These are phyloP conservation scores for Epichloe typhina DNA, from an alignment of 2,329 filamentous ascomycete genomes.

Conservation along the genomic window DNA sequence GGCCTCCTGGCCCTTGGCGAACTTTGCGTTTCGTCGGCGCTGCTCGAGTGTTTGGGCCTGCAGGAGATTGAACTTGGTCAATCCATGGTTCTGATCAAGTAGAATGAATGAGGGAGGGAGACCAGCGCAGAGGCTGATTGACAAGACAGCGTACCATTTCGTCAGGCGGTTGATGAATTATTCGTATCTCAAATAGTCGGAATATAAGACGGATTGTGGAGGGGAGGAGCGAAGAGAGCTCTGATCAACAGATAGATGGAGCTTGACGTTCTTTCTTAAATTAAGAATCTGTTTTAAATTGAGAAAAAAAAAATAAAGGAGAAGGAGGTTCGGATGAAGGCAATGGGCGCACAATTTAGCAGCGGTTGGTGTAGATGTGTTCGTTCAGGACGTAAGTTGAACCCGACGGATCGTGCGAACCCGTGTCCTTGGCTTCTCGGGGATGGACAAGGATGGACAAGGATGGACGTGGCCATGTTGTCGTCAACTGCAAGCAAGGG, in stretches of 20 bases:
- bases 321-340: not conserved
- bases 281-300: not conserved
- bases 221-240: not conserved
- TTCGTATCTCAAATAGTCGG: not conserved
- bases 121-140: too few species aligned
- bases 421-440: slow-evolving; percentile 1
- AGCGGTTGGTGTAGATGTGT: not conserved
- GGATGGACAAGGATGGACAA: not conserved
- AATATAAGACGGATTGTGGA: not conserved
- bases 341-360: not conserved
- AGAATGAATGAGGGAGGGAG: not conserved
- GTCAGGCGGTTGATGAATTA: not conserved
- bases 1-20: slow-evolving; percentile 57
- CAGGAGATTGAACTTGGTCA: not conserved
- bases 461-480: slow-evolving; percentile 15
- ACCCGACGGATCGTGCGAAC: not conserved
- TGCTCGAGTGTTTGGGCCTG: slow-evolving; percentile 78
- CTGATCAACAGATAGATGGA: not conserved
- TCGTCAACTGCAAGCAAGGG: slow-evolving; percentile 11
- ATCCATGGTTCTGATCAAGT: not conserved
- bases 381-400: not conserved
- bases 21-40: slow-evolving; percentile 68
- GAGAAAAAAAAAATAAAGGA: too few species aligned
- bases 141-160: not conserved
- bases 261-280: not conserved